Base-by-base conservation (phyloP, 768 basidiomycete species). In the Boletus subparvulus region DNA sequence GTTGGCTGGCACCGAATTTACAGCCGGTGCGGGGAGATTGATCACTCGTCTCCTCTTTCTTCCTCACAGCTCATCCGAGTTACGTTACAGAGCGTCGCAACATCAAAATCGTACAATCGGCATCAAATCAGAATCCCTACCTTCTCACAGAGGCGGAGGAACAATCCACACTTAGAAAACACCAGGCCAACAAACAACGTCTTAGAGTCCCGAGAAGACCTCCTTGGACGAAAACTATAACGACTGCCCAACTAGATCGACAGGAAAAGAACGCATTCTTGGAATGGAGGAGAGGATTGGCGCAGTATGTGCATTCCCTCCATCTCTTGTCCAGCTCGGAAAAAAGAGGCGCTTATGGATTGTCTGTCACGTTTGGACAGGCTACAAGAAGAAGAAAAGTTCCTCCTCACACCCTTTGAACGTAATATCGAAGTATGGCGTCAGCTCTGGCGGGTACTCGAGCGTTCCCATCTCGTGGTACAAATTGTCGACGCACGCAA, bases 351-450 rank as follows among this genome's bases (percentile, higher is more conserved):
- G 0, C 14, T 47, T 0, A 52, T 36, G 6, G 28, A 41, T n/a
- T 6, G 1, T 36, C 12, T 26, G 8, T 26, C 3, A 8, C 17
- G 17, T 14, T 35, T 33, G 12, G 40, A 44, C 55, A 97, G 94
- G 55, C 77, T 98, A 13, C 93, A 96, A 68, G 94, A 97, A 65
- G 78, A 82, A 58, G 89, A 96, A 54, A 83, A 85, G 40, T 83
- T 98, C 30, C 81, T 98, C n/a, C 78, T 98, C 1, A 96, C 95
- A 0, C 96, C 94, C 6, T 99, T 97, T 66, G 97, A 99, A 69
- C 88, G 94, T 47, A 99, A 98, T 68, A 75, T 99, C 33, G 95
- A 98, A 78, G 97, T 99, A 13, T 98, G 97, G 96, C 80, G 97
- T 42, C 97, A 99, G 67, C 81, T 99, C 9, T 99, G 97, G 97